These are phyloP conservation scores for Cydonia oblonga DNA, from an alignment of 331 rosid species.

Conservation along the genomic window DNA sequence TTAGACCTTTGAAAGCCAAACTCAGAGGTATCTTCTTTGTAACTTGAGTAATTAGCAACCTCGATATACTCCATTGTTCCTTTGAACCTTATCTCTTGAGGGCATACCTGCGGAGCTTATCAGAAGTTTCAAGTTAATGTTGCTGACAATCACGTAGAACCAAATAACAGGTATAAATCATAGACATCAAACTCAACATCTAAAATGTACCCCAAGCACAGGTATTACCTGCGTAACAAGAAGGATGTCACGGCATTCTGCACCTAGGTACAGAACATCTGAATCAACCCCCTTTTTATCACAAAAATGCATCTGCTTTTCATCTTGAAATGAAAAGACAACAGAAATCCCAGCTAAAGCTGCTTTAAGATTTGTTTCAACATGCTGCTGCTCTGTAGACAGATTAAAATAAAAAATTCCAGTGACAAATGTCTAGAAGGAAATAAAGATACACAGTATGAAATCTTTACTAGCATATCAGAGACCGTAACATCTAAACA, in stretches of 20 bases:
- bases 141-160: slow-evolving; percentile 9
- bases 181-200: background rate
- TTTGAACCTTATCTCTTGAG: slow-evolving; percentile 45
- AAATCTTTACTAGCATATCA: background rate
- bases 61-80: slow-evolving; percentile 51
- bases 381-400: slow-evolving; percentile 66
- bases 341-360: slow-evolving; percentile 73
- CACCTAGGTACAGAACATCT: slow-evolving; percentile 43
- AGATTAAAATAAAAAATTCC: background rate
- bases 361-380: slow-evolving; percentile 77
- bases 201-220: slow-evolving; percentile 4
- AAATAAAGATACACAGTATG: background rate
- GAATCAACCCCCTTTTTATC: slow-evolving; percentile 21
- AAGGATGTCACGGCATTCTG: slow-evolving; percentile 49
- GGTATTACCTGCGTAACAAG: slow-evolving; percentile 53
- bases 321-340: slow-evolving; percentile 50
- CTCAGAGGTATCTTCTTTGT: slow-evolving; percentile 23
- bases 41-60: slow-evolving; percentile 43
- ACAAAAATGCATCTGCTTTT: slow-evolving; percentile 22
- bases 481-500: background rate
- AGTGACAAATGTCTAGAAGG: background rate
- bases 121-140: slow-evolving; percentile 25
- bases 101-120: slow-evolving; percentile 49
- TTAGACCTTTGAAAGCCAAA: slow-evolving; percentile 11
- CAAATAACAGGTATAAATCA: slow-evolving; percentile 6